Evolutionary conservation across 2,329 filamentous ascomycete species (phyloP).

Genomic region (Alternaria brassicae): DNA sequence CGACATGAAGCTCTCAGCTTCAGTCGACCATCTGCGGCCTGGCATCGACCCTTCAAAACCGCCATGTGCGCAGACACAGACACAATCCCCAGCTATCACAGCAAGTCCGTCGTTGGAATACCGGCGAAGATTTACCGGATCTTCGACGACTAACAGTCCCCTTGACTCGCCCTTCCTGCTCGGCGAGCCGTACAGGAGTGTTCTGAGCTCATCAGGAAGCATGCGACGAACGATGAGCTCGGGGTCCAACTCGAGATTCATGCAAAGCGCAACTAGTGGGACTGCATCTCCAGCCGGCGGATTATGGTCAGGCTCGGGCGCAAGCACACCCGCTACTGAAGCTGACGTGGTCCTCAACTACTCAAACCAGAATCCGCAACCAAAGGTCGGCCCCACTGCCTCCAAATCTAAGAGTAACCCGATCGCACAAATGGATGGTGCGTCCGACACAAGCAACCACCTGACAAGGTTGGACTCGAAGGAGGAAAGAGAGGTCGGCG

Average conservation of each 20-base stretch:
- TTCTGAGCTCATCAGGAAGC: constrained; percentile 51
- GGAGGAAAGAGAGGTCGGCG: constrained; percentile 40
- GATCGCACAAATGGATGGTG: constrained; percentile 14
- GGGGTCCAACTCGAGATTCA: constrained; percentile 34
- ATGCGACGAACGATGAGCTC: constrained; percentile 50
- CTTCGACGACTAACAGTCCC: constrained; percentile 33
- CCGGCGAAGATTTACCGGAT: constrained; percentile 32
- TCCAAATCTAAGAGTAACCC: constrained; percentile 6
- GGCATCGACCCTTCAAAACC: constrained; percentile 53
- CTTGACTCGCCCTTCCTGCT: constrained; percentile 40
- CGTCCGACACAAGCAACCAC: constrained; percentile 13
- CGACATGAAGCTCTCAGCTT: constrained; percentile 77
- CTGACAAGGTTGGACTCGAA: constrained; percentile 29
- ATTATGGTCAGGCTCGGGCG: constrained; percentile 52
- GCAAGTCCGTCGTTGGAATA: constrained; percentile 37
- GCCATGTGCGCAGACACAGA: constrained; percentile 22
- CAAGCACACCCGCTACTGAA: constrained; percentile 27
- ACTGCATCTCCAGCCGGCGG: constrained; percentile 40
- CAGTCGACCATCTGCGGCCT: constrained; percentile 73
- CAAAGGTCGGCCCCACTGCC: constrained; percentile 21
- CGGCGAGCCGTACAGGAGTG: constrained; percentile 38
- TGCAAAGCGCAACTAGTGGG: constrained; percentile 25
- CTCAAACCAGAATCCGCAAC: constrained; percentile 29
- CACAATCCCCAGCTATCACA: constrained; percentile 41
- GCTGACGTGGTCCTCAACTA: constrained; percentile 48